phyloP scores from a whole-genome alignment of 2,329 filamentous ascomycete species.

The Colletotrichum destructivum region DNA sequence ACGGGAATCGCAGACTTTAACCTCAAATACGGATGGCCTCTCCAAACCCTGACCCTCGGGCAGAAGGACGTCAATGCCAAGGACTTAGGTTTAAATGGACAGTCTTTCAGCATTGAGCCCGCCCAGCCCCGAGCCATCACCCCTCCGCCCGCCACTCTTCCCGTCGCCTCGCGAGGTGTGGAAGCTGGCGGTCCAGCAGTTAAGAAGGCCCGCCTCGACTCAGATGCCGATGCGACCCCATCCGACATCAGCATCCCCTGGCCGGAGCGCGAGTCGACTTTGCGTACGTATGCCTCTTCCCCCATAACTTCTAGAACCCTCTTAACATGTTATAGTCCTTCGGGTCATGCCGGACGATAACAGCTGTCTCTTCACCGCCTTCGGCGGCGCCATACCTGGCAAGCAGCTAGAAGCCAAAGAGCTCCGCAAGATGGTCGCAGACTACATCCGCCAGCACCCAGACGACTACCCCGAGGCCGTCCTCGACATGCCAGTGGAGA shows the following conservation, averaged over 20 bases:
- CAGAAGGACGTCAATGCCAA: slow-evolving; percentile 64
- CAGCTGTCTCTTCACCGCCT: slow-evolving; percentile 91
- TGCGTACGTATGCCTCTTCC: slow-evolving; percentile 57
- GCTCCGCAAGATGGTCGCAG: slow-evolving; percentile 83
- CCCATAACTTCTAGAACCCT: slow-evolving; percentile 51
- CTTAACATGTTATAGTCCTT: slow-evolving; percentile 72
- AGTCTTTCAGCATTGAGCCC: slow-evolving; percentile 66
- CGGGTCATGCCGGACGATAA: slow-evolving; percentile 98
- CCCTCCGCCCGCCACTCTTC: slow-evolving; percentile 39
- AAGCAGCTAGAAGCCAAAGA: slow-evolving; percentile 64
- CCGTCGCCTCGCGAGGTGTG: slow-evolving; percentile 24
- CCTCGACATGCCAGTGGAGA: slow-evolving; percentile 78
- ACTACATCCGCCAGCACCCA: slow-evolving; percentile 81
- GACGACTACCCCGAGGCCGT: slow-evolving; percentile 83
- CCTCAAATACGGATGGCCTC: slow-evolving; percentile 89
- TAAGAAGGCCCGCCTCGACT: slow-evolving; percentile 12
- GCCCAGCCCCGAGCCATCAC: slow-evolving; percentile 22
- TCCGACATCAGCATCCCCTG: slow-evolving; percentile 58
- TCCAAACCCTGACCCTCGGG: slow-evolving; percentile 76
- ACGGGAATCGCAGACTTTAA: slow-evolving; percentile 78
- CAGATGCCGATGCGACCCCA: slow-evolving; percentile 23
- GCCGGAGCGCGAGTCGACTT: slow-evolving; percentile 64
- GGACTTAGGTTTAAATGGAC: slow-evolving; percentile 64
- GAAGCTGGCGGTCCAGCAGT: slow-evolving; percentile 16
- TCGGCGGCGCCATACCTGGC: slow-evolving; percentile 82